phyloP scores from a whole-genome alignment of 2,329 filamentous ascomycete genomes.

The Ceratocystiopsis minuta region DNA sequence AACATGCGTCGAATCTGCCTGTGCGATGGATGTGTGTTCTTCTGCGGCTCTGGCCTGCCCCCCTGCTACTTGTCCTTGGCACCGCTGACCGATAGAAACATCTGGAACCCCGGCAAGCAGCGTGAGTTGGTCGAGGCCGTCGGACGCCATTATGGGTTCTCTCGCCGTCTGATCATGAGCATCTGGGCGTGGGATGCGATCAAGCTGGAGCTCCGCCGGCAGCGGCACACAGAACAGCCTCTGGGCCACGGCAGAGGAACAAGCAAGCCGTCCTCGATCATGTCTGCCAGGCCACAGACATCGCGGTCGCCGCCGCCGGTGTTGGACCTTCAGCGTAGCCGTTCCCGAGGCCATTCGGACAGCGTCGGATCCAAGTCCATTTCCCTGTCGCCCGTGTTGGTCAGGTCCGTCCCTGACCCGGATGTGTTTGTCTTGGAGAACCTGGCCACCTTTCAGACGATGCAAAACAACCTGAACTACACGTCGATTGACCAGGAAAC shows the following conservation, averaged over 20 bases:
- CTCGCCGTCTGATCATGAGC: constrained; percentile 38
- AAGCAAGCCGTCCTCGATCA: background rate
- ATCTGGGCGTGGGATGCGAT: constrained; percentile 34
- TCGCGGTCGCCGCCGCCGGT: too few species aligned
- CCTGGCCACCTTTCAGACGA: constrained; percentile 29
- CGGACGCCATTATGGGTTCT: constrained; percentile 40
- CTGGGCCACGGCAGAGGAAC: background rate
- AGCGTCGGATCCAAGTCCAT: background rate
- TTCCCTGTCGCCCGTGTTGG: constrained; percentile 1
- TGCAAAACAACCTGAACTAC: constrained; percentile 59
- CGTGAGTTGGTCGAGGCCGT: constrained; percentile 15
- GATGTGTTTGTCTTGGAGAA: constrained; percentile 9
- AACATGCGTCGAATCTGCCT: constrained; percentile 11
- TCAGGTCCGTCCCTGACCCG: background rate
- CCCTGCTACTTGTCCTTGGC: background rate
- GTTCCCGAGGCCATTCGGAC: background rate
- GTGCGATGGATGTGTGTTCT: constrained; percentile 49
- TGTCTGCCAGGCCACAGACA: too few species aligned
- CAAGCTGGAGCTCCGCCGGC: constrained; percentile 1
- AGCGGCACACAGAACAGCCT: background rate
- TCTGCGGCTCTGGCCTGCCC: background rate
- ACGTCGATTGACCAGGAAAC: constrained; percentile 52
- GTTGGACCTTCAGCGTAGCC: too few species aligned
- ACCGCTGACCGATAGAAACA: constrained; percentile 30
- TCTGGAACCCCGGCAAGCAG: constrained; percentile 35